Base-by-base conservation (phyloP, 1,139 yeast species). In the Lodderomyces oxycetoniae region DNA sequence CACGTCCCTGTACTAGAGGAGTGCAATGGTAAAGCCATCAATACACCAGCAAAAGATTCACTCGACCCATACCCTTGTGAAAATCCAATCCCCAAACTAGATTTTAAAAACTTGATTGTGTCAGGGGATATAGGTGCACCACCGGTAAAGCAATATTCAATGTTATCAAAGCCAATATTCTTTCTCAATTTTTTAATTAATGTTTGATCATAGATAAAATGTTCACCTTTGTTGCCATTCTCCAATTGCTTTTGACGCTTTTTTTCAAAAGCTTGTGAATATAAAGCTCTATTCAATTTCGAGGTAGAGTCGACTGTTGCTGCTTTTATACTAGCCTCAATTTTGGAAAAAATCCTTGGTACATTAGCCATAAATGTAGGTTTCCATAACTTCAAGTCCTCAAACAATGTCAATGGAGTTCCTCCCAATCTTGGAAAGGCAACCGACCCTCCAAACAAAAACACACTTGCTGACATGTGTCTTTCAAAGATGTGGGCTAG, bases 1-100 rank as follows among this genome's bases (percentile, higher is more conserved):
- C 84, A 79, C 4, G 80, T 66, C 3, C 85, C 86, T 3, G 73
- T 67, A 30, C 34, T 30, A 8, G 28, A 17, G 4, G 34, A 26
- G 12, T 36, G 33, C 14, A 32, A 71, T 57, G 38, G 74, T 74
- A 49, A 49, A 55, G 5, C 55, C 21, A 72, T 48, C 33, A 73
- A 62, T 34, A 76, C 53, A 10, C 87, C 89, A 4, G 86, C 84
- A 57, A 77, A 77, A 1, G 84, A 64, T 53, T 84, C 94, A 4
- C 93, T 84, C 40, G 80, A 62, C 2, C 94, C 94, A 52, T 83
- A 84, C 15, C 93, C 93, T 56, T 83, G 89, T 23, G 65, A 55
- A 35, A 82, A 51, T 15, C 81, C 82, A 36, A 72, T 53, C 34
- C 74, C 74, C 28, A 83, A 63, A 2, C 79, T 70, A n/a, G 78